Conservation (phyloP, 345 rosid genomes). For the Lepidium sativum region DNA sequence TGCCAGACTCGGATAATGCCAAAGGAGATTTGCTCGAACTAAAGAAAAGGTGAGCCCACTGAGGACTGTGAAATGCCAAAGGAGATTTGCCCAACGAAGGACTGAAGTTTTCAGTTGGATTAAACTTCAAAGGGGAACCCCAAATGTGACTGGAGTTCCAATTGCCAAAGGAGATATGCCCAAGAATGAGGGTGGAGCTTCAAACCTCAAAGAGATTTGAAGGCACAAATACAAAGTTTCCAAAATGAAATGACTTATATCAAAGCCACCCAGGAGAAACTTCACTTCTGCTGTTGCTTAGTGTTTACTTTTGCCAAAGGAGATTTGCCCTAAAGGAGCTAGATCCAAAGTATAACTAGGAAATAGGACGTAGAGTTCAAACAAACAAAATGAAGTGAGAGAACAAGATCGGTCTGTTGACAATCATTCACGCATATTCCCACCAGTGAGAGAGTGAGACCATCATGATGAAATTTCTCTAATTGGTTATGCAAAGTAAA, state of each 20-base stretch:
- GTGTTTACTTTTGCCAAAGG: slow-evolving; percentile 35
- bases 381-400: not conserved
- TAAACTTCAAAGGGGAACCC: slow-evolving; percentile 32
- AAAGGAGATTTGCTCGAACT: slow-evolving; percentile 41
- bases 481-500: slow-evolving; percentile 6
- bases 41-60: slow-evolving; percentile 29
- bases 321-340: slow-evolving; percentile 42
- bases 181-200: slow-evolving; percentile 23
- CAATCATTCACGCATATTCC: slow-evolving; percentile 15
- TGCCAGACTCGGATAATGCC: slow-evolving; percentile 29
- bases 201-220: slow-evolving; percentile 18
- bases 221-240: slow-evolving; percentile 14
- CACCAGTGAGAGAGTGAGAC: slow-evolving; percentile 16
- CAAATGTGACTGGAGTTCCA: slow-evolving; percentile 23
- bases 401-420: slow-evolving; percentile 12
- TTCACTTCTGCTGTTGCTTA: slow-evolving; percentile 9
- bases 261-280: slow-evolving; percentile 24
- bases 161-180: slow-evolving; percentile 44
- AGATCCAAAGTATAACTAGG: slow-evolving; percentile 15
- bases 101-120: slow-evolving; percentile 27
- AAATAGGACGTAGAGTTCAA: slow-evolving; percentile 12
- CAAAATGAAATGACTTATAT: slow-evolving; percentile 17
- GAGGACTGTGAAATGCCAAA: slow-evolving; percentile 34
- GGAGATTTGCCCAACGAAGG: slow-evolving; percentile 44
- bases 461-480: slow-evolving; percentile 3